A percentile compares a stretch with the other conserved stretches of the same genome.
phyloP scores from a whole-genome alignment of 495 filamentous ascomycete species.

The Aspergillus steynii region DNA sequence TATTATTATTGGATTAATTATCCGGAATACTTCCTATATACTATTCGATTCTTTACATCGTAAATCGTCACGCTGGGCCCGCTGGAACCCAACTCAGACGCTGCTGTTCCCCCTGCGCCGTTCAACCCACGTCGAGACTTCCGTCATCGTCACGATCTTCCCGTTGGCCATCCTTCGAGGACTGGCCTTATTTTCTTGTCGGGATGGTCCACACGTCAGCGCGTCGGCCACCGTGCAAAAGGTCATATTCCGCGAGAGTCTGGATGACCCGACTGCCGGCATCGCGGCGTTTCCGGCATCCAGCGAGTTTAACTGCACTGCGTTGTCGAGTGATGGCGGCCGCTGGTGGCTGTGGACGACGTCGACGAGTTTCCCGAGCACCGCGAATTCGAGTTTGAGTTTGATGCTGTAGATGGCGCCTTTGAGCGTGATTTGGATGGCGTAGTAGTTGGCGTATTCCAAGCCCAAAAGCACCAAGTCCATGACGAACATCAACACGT shows the following conservation, averaged over 20 bases:
- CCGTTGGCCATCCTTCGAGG: neutral
- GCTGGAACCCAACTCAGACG: neutral
- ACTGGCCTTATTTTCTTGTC: neutral
- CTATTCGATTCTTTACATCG: neutral
- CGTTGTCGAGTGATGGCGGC: slow-evolving; percentile 28
- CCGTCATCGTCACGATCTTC: neutral
- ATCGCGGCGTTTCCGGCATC: neutral
- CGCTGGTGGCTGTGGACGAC: slow-evolving; percentile 37
- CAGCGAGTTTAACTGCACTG: slow-evolving; percentile 29
- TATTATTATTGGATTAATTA: too few species aligned
- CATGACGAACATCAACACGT: slow-evolving; percentile 52
- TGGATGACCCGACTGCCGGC: slow-evolving; percentile 5
- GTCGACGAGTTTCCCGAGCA: slow-evolving; percentile 54
- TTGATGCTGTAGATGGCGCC: slow-evolving; percentile 63
- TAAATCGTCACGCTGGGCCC: neutral
- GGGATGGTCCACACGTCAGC: neutral
- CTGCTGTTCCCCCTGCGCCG: neutral
- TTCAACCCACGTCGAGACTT: neutral
- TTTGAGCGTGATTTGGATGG: slow-evolving; percentile 57
- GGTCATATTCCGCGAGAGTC: slow-evolving; percentile 5
- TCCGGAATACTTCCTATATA: neutral
- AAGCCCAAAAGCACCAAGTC: slow-evolving; percentile 48
- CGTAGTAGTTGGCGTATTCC: slow-evolving; percentile 54
- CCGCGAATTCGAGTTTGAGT: slow-evolving; percentile 62
- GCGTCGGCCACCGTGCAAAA: slow-evolving; percentile 1